phyloP scores from a whole-genome alignment of 1,284 basidiomycete genomes.

The Heliocybe sulcata region DNA sequence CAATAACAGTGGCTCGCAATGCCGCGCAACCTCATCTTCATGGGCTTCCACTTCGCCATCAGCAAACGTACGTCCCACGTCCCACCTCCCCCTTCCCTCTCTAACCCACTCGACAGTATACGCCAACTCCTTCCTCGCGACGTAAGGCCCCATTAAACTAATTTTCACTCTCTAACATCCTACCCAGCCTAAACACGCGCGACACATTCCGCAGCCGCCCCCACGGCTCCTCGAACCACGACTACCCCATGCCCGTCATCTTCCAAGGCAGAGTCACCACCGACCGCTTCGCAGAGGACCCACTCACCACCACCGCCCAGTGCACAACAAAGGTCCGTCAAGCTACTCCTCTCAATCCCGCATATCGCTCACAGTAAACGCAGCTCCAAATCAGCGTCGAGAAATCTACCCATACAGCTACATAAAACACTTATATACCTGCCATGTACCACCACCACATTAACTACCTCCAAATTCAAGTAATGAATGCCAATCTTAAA shows the following conservation, averaged over 20 bases:
- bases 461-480: no score
- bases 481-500: no score
- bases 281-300: background rate
- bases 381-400: no score
- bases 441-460: no score
- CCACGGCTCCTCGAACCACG: conserved; percentile 16
- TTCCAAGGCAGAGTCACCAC: conserved; percentile 11
- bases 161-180: no score
- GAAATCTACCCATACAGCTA: no score
- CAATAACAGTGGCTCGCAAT: conserved; percentile 14
- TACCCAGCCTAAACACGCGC: conserved; percentile 20
- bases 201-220: conserved; percentile 20
- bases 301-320: no score
- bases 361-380: no score
- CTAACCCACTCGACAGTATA: conserved; percentile 10
- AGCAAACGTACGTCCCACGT: conserved; percentile 15
- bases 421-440: no score
- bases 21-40: conserved; percentile 16
- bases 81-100: background rate
- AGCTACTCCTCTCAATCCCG: no score
- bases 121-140: conserved; percentile 17
- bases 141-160: conserved; percentile 7
- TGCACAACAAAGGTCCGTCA: no score
- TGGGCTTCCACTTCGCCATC: conserved; percentile 17
- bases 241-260: conserved; percentile 9